Evolutionary conservation across 495 filamentous ascomycete genomes (phyloP).

Genomic region (Letharia columbiana): DNA sequence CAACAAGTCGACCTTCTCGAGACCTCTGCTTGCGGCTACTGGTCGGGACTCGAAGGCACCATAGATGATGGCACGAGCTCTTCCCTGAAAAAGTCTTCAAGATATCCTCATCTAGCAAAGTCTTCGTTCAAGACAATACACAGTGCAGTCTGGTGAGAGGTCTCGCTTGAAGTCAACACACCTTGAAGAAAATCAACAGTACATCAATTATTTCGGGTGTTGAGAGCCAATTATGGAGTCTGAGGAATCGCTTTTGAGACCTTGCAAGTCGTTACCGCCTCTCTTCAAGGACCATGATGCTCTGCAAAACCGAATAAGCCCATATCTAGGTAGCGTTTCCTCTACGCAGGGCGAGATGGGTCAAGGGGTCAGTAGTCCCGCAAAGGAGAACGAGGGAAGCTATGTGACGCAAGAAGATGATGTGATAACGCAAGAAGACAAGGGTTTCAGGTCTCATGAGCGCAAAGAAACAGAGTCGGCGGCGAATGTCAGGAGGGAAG

Average conservation of each 20-base stretch:
- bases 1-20: background rate
- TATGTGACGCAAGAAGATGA: background rate
- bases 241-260: constrained; percentile 3
- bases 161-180: background rate
- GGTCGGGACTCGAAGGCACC: background rate
- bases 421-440: constrained; percentile 2
- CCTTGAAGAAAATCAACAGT: background rate
- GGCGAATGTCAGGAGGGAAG: constrained; percentile 27
- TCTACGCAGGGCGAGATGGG: background rate
- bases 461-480: constrained; percentile 37
- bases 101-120: background rate
- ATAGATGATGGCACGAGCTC: background rate
- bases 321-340: background rate
- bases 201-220: background rate
- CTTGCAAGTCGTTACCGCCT: constrained; percentile 1
- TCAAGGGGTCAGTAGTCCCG: background rate
- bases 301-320: constrained; percentile 5
- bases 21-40: background rate
- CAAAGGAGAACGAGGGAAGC: background rate
- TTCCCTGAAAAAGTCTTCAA: background rate
- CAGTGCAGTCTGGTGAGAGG: background rate
- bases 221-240: constrained; percentile 4
- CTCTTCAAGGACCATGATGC: constrained; percentile 4
- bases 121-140: background rate
- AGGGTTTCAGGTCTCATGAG: constrained; percentile 31